These are phyloP conservation scores for Aspergillus sp. DNA, from an alignment of 2,329 filamentous ascomycete species.

Conservation along the genomic window DNA sequence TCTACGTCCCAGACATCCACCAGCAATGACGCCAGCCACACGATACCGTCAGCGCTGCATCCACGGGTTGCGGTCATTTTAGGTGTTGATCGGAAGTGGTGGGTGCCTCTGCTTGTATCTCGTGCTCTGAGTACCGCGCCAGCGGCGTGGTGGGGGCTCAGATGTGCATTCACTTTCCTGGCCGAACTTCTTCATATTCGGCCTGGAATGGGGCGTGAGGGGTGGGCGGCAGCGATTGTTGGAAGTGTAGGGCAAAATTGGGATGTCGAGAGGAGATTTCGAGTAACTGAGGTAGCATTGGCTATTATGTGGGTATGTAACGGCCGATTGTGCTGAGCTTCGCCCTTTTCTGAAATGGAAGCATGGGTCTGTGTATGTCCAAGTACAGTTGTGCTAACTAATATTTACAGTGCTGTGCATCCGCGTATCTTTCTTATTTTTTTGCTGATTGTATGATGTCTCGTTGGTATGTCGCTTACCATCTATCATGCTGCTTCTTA, in stretches of 20 bases:
- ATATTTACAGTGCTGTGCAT: conserved; percentile 64
- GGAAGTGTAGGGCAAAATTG: conserved; percentile 40
- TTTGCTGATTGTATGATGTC: conserved; percentile 86
- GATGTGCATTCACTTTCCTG: conserved; percentile 67
- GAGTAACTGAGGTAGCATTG: conserved; percentile 67
- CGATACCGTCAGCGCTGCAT: conserved; percentile 54
- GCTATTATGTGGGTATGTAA: conserved; percentile 71
- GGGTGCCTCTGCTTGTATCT: conserved; percentile 70
- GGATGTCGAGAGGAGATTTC: conserved; percentile 51
- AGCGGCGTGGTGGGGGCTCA: conserved; percentile 69
- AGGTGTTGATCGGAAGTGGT: conserved; percentile 70
- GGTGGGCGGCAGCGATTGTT: conserved; percentile 40
- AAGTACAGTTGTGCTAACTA: neutral
- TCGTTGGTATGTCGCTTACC: conserved; percentile 59
- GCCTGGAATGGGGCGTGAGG: conserved; percentile 43
- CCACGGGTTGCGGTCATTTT: conserved; percentile 77
- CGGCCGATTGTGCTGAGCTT: neutral
- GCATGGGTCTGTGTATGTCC: neutral
- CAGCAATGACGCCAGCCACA: conserved; percentile 30
- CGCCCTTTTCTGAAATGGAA: neutral
- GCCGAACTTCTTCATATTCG: conserved; percentile 58
- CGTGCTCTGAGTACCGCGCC: conserved; percentile 71
- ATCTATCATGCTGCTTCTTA: neutral
- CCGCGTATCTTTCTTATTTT: conserved; percentile 77
- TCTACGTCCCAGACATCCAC: conserved; percentile 29